Percentiles rank a stretch among this genome's conserved stretches.
These are phyloP conservation scores for Fraxinus platypoda DNA, from an alignment of 305 asterid species.

Conservation along the genomic window DNA sequence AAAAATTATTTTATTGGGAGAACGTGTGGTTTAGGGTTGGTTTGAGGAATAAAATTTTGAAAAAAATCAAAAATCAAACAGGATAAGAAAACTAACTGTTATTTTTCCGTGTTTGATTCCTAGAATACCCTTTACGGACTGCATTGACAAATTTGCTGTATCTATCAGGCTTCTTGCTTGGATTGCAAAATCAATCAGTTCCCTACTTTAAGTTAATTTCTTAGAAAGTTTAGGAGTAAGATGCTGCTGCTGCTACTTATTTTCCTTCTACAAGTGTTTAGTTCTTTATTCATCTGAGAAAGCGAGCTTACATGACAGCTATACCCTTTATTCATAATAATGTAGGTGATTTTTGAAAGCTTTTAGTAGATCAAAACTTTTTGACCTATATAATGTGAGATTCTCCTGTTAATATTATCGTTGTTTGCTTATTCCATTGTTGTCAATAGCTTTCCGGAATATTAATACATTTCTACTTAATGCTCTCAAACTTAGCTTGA, in stretches of 20 bases:
- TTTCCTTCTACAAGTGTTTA: neutral
- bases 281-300: neutral
- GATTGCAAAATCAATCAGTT: neutral
- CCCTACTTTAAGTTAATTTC: neutral
- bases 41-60: neutral
- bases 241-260: neutral
- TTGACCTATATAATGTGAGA: neutral
- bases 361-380: neutral
- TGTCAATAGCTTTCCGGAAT: neutral
- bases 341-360: neutral
- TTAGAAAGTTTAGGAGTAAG: neutral
- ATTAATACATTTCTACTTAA: neutral
- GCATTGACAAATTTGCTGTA: neutral
- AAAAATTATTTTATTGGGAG: neutral
- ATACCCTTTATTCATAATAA: neutral
- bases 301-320: neutral
- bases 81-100: conserved; percentile 8
- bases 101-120: neutral
- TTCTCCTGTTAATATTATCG: neutral
- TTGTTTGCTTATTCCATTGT: neutral
- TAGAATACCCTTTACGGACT: neutral
- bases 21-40: neutral
- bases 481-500: neutral
- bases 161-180: neutral
- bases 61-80: neutral